Conservation (phyloP, 192 early-diverging fungal genomes). For the Entrophospora sp. region DNA sequence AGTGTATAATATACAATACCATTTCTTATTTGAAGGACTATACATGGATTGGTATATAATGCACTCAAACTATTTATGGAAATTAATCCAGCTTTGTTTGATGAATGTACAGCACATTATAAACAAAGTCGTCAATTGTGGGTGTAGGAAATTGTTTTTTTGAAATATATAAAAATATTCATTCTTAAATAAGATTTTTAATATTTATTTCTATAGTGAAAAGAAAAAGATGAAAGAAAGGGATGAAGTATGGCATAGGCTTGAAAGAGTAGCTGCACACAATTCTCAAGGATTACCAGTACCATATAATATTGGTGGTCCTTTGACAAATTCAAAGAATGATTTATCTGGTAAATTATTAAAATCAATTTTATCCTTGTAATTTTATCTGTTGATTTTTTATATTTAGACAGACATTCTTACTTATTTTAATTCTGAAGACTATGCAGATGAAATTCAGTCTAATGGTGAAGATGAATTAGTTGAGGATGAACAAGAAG, state of each 20-base stretch:
- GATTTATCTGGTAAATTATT: constrained; percentile 5
- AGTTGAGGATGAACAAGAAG: background rate
- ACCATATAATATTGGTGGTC: constrained; percentile 7
- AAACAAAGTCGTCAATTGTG: constrained; percentile 82
- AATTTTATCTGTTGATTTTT: no score
- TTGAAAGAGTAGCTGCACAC: constrained; percentile 48
- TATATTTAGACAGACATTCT: background rate
- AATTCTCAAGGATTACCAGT: constrained; percentile 26
- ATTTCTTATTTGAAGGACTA: constrained; percentile 72
- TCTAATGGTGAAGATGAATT: constrained; percentile 9
- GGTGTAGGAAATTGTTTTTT: no score
- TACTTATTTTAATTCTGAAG: background rate
- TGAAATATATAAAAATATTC: no score
- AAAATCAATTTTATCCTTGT: no score
- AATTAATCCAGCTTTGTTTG: constrained; percentile 90
- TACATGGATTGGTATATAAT: constrained; percentile 95
- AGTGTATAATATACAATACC: no score
- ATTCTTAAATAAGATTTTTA: background rate
- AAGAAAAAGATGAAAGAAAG: constrained; percentile 72
- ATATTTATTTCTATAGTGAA: constrained; percentile 44
- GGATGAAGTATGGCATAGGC: constrained; percentile 68
- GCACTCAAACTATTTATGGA: constrained; percentile 97
- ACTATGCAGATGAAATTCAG: background rate
- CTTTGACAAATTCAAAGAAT: background rate
- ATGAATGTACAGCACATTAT: constrained; percentile 90